Conservation (phyloP, 257 asterid genomes). For the Nicotiana tomentosiformis region DNA sequence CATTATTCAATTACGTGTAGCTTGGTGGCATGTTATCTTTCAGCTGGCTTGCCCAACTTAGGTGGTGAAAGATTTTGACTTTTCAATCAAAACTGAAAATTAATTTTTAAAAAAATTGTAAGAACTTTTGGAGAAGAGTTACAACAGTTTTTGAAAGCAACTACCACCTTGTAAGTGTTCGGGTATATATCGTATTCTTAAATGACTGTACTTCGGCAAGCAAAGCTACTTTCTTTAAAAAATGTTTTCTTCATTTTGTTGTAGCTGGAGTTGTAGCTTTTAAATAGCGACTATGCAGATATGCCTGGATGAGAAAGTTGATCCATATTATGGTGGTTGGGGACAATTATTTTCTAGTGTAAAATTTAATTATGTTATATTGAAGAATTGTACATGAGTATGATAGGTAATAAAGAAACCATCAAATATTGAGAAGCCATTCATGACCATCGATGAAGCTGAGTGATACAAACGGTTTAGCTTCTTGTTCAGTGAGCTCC, state of each 20-base stretch:
- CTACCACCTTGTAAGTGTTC: too few species aligned
- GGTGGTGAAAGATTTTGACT: background rate
- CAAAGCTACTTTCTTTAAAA: background rate
- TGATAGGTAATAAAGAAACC: background rate
- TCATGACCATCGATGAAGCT: slow-evolving; percentile 82
- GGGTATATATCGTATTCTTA: too few species aligned
- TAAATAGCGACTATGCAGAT: background rate
- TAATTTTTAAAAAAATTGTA: too few species aligned
- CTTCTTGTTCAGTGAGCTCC: slow-evolving; percentile 74
- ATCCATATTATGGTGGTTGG: background rate
- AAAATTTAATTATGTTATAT: background rate
- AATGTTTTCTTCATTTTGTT: background rate
- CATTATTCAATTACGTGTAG: background rate
- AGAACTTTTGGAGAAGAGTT: too few species aligned
- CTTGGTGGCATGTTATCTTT: background rate
- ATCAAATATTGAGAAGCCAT: slow-evolving; percentile 53
- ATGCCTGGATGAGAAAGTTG: background rate
- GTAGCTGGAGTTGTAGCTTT: background rate
- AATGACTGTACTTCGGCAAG: background rate
- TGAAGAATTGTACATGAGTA: background rate
- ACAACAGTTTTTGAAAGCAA: too few species aligned
- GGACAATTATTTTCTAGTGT: background rate
- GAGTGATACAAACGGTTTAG: slow-evolving; percentile 68
- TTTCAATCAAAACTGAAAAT: too few species aligned
- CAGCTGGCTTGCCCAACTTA: background rate